Evolutionary conservation across 2,329 filamentous ascomycete species (phyloP), one percentile per base, ranked within the genome.

Genomic region (Arthrinium phaeospermum): DNA sequence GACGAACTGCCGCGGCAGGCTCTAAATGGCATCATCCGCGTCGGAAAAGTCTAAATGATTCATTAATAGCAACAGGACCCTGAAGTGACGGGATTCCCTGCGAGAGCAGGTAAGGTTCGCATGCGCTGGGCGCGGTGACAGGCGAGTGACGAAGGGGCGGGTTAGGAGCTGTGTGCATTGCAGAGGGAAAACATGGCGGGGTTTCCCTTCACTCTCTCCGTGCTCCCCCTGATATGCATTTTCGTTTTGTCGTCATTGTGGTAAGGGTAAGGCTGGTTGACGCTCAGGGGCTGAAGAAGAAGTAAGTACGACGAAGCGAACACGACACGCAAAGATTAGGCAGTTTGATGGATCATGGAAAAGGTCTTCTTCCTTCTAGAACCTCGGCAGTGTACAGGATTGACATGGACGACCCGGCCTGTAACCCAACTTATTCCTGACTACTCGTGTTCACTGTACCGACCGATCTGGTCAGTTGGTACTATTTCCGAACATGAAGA

Each of bases 11-110:
- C n/a, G 19, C 19, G 10, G 57, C 22, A 6, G 57, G 34, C 57
- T 64, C 34, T 64, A 64, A 41, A 64, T 64, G 57, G 34, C 57
- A 64, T 41, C 57, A 64, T 64, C 57, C 57, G 57, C 19, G 14
- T 10, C 16, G 19, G 8, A 13, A 57, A 64, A 64, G 22, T n/a
- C 19, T 41, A 64, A 57, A 51, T 5, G 34, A 30, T 61, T 61
- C 57, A 64, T 13, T 64, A n/a, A 64, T 64, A 64, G 57, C 13
- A 64, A n/a, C 34, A 41, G 57, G 34, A 41, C 57, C 57, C 57
- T 37, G 19, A 64, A 64, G 19, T 41, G 57, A 64, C 57, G 34
- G 30, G 34, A 14, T 64, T n/a, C 16, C 34, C 41, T 64, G 57
- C 57, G 19, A 37, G 22, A 64, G 22, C 6, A 41, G 46, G 3